A percentile compares a stretch with the other conserved stretches of the same genome.
Conservation (phyloP, 2,329 filamentous ascomycete genomes). For the Fonsecaea nubica region DNA sequence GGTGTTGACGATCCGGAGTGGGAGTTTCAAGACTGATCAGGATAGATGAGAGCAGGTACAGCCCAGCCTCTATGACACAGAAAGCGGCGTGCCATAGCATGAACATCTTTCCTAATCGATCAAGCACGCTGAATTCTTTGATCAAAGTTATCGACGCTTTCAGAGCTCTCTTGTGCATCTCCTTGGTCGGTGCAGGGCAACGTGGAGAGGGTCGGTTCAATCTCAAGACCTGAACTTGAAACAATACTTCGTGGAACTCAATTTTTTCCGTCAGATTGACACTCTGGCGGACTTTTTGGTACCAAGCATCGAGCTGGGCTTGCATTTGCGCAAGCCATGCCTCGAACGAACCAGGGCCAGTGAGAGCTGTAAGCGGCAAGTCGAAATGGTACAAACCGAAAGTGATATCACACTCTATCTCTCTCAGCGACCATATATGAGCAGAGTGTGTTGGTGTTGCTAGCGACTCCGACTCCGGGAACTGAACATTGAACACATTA, state of each 20-base stretch:
- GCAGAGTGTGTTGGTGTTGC: constrained; percentile 12
- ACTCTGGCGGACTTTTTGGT: constrained; percentile 21
- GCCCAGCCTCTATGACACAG: constrained; percentile 19
- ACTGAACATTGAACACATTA: constrained; percentile 7
- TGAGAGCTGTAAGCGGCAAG: not conserved
- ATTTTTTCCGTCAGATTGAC: constrained; percentile 26
- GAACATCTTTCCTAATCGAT: constrained; percentile 28
- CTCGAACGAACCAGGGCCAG: constrained; percentile 9
- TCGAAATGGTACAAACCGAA: constrained; percentile 21
- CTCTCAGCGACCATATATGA: constrained; percentile 19
- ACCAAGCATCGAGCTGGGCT: constrained; percentile 19
- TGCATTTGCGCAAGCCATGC: constrained; percentile 19
- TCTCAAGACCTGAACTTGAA: constrained; percentile 24
- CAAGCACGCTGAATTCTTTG: constrained; percentile 21
- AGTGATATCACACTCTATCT: constrained; percentile 25
- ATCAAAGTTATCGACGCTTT: constrained; percentile 23
- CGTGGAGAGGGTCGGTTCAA: constrained; percentile 27
- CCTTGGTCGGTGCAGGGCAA: constrained; percentile 11
- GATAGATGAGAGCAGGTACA: constrained; percentile 13
- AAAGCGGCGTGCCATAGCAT: constrained; percentile 28
- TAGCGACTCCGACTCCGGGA: constrained; percentile 21
- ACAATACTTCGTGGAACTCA: constrained; percentile 28
- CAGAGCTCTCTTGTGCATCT: constrained; percentile 23
- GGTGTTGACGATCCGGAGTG: not conserved
- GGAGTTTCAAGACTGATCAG: constrained; percentile 9